Percentiles rank a stretch among this genome's conserved stretches.
These are phyloP conservation scores for Colletotrichum musicola DNA, from an alignment of 2,329 filamentous ascomycete genomes.

Conservation along the genomic window DNA sequence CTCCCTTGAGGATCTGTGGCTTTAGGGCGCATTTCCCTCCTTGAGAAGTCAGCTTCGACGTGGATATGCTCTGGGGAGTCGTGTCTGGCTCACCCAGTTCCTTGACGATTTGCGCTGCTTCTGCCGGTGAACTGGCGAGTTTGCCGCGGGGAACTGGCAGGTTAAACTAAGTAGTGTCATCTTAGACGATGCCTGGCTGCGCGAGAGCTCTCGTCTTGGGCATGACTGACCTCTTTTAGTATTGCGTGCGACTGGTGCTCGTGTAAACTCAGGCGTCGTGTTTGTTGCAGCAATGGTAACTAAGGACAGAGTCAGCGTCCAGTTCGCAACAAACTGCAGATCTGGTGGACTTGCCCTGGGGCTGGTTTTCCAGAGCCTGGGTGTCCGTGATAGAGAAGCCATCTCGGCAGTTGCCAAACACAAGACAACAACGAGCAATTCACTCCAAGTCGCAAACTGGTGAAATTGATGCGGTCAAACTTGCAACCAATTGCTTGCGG, in stretches of 20 bases:
- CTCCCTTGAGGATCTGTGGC: conserved; percentile 43
- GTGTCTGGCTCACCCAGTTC: conserved; percentile 42
- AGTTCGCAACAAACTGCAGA: too few species aligned
- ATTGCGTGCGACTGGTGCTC: conserved; percentile 14
- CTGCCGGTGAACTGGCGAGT: conserved; percentile 40
- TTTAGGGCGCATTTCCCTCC: conserved; percentile 45
- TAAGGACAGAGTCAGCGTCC: background rate
- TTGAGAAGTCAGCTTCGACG: conserved; percentile 9
- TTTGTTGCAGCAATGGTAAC: background rate
- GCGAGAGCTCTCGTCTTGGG: too few species aligned
- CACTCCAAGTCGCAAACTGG: accelerated
- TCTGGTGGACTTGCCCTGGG: background rate
- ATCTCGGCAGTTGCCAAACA: background rate
- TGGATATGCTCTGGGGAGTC: background rate
- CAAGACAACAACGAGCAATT: background rate
- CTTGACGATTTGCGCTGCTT: conserved; percentile 41
- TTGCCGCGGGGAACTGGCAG: conserved; percentile 44
- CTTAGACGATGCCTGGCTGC: background rate
- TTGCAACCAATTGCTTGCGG: background rate
- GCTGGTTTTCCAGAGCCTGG: conserved; percentile 9
- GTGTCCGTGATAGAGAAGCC: background rate
- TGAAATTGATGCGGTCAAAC: background rate
- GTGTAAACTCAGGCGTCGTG: conserved; percentile 10
- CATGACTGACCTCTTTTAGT: conserved; percentile 5
- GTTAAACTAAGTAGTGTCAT: conserved; percentile 40